Base-by-base conservation (phyloP, 2,329 filamentous ascomycete genomes). In the Cordyceps pruinosa region DNA sequence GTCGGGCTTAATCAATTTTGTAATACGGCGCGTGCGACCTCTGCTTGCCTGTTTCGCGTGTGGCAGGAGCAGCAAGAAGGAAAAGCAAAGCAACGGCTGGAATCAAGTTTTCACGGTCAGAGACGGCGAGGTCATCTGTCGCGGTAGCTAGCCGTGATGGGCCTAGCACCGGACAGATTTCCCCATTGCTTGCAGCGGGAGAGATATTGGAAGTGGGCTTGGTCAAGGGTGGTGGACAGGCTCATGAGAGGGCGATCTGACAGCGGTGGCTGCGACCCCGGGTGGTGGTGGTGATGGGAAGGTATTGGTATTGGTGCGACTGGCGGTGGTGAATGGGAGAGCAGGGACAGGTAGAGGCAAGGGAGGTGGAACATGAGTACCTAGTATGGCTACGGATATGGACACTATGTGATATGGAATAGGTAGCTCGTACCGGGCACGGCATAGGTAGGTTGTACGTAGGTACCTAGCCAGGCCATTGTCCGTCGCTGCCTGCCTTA, bases 161-260 rank as follows among this genome's bases (percentile, higher is more conserved):
- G 34, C n/a, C 41, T 42, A 53, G 42, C 25, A 46, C 44, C 34
- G 52, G 44, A 19, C n/a, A 48, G 25, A 35, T 54, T 42, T 35
- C 50, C 50, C 50, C 50, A 44, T 44, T 44, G 26, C 49, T 32
- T 50, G n/a, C n/a, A n/a, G n/a, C n/a, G n/a, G 37, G 37, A 39
- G 37, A 39, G 37, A 39, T 41, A n/a, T 12, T 41, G 19, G 17
- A n/a, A 5, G 19, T 12, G 10, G 19, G 12, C 37, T 41, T n/a
- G 34, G 2, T 13, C 17, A 28, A 17, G n/a, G 35, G n/a, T 17
- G 37, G 48, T 21, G 48, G 48, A 19, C 25, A n/a, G n/a, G n/a
- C n/a, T n/a, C n/a, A n/a, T n/a, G n/a, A n/a, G n/a, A n/a, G n/a
- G n/a, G n/a, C n/a, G n/a, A n/a, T n/a, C n/a, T n/a, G n/a, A n/a